A percentile compares a stretch with the other conserved stretches of the same genome.
phyloP scores from a whole-genome alignment of 2,329 filamentous ascomycete genomes.

The Escovopsis sp. region DNA sequence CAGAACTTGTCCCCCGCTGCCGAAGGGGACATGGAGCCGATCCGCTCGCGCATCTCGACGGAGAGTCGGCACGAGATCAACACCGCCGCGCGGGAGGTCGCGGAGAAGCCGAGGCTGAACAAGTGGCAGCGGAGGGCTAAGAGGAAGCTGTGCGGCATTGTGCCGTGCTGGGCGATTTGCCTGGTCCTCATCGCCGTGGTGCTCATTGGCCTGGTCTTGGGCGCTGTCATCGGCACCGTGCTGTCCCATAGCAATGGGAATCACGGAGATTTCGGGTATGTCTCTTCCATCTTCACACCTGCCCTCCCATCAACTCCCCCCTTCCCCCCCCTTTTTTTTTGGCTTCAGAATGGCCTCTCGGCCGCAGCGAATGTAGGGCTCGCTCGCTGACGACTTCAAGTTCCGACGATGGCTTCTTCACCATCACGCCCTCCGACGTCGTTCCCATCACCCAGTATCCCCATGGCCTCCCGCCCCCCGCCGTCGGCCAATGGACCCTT shows the following conservation, averaged over 20 bases:
- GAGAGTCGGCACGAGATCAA: conserved; percentile 40
- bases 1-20: conserved; percentile 46
- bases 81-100: conserved; percentile 26
- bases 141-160: conserved; percentile 39
- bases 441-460: conserved; percentile 35
- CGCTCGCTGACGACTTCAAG: too few relatives aligned
- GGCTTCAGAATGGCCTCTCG: too few relatives aligned
- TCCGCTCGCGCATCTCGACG: conserved; percentile 34
- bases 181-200: conserved; percentile 32
- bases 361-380: too few relatives aligned
- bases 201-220: conserved; percentile 39
- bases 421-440: conserved; percentile 30
- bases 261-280: too few relatives aligned
- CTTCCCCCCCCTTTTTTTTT: not conserved
- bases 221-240: conserved; percentile 28
- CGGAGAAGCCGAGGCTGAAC: conserved; percentile 31
- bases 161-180: conserved; percentile 47
- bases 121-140: conserved; percentile 40
- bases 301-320: too few relatives aligned
- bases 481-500: conserved; percentile 40
- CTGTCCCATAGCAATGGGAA: conserved; percentile 9
- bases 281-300: not conserved
- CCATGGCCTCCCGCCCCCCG: conserved; percentile 33
- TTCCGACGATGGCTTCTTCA: too few relatives aligned
- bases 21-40: conserved; percentile 35